phyloP scores from a whole-genome alignment of 345 rosid genomes.

The Brassica juncea region DNA sequence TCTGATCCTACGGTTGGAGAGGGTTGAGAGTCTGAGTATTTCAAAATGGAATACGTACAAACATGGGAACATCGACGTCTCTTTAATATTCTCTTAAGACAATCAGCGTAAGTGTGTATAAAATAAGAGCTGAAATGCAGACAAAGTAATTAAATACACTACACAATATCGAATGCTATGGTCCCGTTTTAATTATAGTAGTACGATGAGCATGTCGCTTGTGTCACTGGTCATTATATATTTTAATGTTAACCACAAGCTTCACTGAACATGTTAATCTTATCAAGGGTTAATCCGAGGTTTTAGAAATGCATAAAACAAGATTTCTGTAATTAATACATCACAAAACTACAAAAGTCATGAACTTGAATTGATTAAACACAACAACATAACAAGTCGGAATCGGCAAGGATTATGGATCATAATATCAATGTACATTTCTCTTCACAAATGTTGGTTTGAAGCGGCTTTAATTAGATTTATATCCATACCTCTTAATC shows the following conservation, averaged over 20 bases:
- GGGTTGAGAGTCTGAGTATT: slow-evolving; percentile 27
- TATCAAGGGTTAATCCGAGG: not conserved
- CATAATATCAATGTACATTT: slow-evolving; percentile 14
- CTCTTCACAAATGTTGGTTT: slow-evolving; percentile 13
- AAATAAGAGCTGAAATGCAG: not conserved
- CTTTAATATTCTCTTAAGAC: slow-evolving; percentile 32
- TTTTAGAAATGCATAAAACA: not conserved
- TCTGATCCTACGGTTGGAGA: not conserved
- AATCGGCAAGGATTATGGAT: not conserved
- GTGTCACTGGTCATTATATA: not conserved
- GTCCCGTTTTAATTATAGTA: not conserved
- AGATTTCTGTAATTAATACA: slow-evolving; percentile 4
- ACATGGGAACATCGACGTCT: slow-evolving; percentile 9
- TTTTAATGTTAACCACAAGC: no score
- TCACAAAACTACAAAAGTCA: not conserved
- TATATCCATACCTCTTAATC: slow-evolving; percentile 62
- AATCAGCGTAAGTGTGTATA: not conserved
- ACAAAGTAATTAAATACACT: not conserved
- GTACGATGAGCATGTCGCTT: not conserved
- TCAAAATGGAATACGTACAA: slow-evolving; percentile 7
- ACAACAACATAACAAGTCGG: slow-evolving; percentile 11
- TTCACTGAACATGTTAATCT: not conserved
- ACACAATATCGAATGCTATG: slow-evolving; percentile 4
- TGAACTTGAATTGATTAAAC: slow-evolving; percentile 17
- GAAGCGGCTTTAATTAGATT: slow-evolving; percentile 38